These are phyloP conservation scores for Reticulascus tulasneorum DNA, from an alignment of 2,329 filamentous ascomycete genomes.

Conservation along the genomic window DNA sequence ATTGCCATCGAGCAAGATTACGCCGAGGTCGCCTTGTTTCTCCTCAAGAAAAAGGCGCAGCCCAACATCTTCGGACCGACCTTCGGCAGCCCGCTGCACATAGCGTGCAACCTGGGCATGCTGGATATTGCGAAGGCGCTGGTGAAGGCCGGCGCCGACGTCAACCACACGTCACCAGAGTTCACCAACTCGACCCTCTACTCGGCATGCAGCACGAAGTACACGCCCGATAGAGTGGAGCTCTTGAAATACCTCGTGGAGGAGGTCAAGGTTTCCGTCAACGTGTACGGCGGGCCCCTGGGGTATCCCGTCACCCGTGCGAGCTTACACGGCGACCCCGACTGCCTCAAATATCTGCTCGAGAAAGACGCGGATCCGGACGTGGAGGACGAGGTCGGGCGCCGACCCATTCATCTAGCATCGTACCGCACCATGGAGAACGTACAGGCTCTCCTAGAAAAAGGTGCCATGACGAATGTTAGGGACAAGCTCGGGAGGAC, in stretches of 20 bases:
- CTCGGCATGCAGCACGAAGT: neutral
- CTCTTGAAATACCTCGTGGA: constrained; percentile 13
- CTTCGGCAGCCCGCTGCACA: neutral
- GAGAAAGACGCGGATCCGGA: neutral
- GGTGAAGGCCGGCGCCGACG: neutral
- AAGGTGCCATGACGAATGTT: neutral
- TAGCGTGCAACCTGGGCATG: neutral
- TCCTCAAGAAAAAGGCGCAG: neutral
- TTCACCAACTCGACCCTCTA: neutral
- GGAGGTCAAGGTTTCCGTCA: constrained; percentile 4
- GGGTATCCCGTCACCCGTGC: neutral
- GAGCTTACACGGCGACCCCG: neutral
- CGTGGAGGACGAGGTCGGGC: constrained; percentile 1
- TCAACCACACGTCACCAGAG: neutral
- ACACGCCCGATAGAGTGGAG: neutral
- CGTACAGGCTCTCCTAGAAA: neutral
- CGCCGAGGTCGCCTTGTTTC: neutral
- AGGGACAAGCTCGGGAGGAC: constrained; percentile 1
- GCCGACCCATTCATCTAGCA: constrained; percentile 3
- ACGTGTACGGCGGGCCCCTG: neutral
- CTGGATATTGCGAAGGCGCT: neutral
- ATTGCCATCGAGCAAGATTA: neutral
- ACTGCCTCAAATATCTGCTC: constrained; percentile 1
- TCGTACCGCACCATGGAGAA: neutral
- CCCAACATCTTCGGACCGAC: neutral